A percentile compares a stretch with the other conserved stretches of the same genome.
Conservation (phyloP, 2,329 filamentous ascomycete genomes). For the Blastomyces parvus region DNA sequence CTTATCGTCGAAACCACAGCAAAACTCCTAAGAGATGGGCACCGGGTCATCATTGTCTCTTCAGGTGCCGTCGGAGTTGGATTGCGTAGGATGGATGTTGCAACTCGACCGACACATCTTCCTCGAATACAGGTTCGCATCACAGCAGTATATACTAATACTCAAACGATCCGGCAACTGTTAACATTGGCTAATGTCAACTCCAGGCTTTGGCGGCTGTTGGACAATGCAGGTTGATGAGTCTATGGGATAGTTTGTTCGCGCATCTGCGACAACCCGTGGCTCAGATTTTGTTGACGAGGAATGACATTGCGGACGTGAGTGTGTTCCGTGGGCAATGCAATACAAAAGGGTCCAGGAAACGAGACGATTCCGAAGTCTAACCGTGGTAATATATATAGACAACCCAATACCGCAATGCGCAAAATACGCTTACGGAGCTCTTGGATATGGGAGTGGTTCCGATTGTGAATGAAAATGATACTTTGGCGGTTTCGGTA, state of each 20-base stretch:
- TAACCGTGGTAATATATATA: slow-evolving; percentile 28
- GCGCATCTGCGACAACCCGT: slow-evolving; percentile 79
- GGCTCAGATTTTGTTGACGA: slow-evolving; percentile 85
- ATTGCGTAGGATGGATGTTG: slow-evolving; percentile 77
- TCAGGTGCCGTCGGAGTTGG: slow-evolving; percentile 95
- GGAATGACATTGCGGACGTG: slow-evolving; percentile 93
- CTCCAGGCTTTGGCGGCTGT: slow-evolving; percentile 77
- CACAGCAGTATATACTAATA: neutral
- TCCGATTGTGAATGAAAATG: slow-evolving; percentile 97
- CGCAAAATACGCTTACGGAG: slow-evolving; percentile 87
- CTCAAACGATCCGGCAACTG: neutral
- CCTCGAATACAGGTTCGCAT: slow-evolving; percentile 64
- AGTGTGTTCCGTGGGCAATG: slow-evolving; percentile 22
- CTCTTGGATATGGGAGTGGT: slow-evolving; percentile 91
- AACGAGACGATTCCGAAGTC: neutral
- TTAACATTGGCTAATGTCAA: slow-evolving; percentile 10
- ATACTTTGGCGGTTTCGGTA: slow-evolving; percentile 80
- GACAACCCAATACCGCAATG: slow-evolving; percentile 90
- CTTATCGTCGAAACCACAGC: slow-evolving; percentile 91
- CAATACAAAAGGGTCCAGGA: neutral
- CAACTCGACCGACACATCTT: slow-evolving; percentile 79
- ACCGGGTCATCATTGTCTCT: slow-evolving; percentile 90
- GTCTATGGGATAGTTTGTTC: slow-evolving; percentile 90
- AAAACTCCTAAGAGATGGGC: slow-evolving; percentile 77
- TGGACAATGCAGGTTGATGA: slow-evolving; percentile 89